Evolutionary conservation across 192 early-diverging fungal species (phyloP).

Genomic region (Coemansia biformis): DNA sequence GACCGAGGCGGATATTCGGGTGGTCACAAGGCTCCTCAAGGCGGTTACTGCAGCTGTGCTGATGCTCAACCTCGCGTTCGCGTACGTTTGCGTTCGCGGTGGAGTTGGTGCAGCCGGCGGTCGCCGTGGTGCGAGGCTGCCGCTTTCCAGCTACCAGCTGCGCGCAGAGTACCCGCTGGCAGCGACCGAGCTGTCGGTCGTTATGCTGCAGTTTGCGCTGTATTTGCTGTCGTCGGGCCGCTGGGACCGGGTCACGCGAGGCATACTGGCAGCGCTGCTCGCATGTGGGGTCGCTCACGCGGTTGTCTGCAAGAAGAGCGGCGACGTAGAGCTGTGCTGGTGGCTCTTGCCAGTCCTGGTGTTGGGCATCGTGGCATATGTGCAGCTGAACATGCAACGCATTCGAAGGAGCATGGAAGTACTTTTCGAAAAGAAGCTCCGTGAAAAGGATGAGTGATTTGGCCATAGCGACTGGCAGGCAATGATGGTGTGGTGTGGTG

Average conservation of each 20-base stretch:
- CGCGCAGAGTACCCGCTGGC: slow-evolving; percentile 25
- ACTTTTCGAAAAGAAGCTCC: slow-evolving; percentile 11
- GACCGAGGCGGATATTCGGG: slow-evolving; percentile 38
- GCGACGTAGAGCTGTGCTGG: slow-evolving; percentile 24
- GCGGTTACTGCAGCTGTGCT: slow-evolving; percentile 24
- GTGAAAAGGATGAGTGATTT: slow-evolving; percentile 23
- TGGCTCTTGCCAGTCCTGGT: slow-evolving; percentile 32
- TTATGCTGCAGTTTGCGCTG: slow-evolving; percentile 34
- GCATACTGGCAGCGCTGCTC: background rate
- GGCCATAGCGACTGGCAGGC: too few relatives aligned
- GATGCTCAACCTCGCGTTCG: slow-evolving; percentile 36
- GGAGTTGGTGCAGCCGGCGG: too few relatives aligned
- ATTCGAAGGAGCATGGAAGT: slow-evolving; percentile 19
- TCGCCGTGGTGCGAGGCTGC: slow-evolving; percentile 7
- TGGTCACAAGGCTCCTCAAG: slow-evolving; percentile 34
- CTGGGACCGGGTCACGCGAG: slow-evolving; percentile 9
- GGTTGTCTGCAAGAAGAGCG: slow-evolving; percentile 15
- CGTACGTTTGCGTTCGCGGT: slow-evolving; percentile 23
- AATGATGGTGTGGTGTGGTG: too few relatives aligned
- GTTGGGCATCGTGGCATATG: slow-evolving; percentile 23
- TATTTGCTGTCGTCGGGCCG: slow-evolving; percentile 31
- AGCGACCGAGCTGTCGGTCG: slow-evolving; percentile 33
- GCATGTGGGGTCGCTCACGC: slow-evolving; percentile 11
- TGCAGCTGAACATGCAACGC: slow-evolving; percentile 43
- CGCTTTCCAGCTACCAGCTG: slow-evolving; percentile 16